Evolutionary conservation across 352 stramenopile species (phyloP).

Genomic region (Phytopythium ostracodes): DNA sequence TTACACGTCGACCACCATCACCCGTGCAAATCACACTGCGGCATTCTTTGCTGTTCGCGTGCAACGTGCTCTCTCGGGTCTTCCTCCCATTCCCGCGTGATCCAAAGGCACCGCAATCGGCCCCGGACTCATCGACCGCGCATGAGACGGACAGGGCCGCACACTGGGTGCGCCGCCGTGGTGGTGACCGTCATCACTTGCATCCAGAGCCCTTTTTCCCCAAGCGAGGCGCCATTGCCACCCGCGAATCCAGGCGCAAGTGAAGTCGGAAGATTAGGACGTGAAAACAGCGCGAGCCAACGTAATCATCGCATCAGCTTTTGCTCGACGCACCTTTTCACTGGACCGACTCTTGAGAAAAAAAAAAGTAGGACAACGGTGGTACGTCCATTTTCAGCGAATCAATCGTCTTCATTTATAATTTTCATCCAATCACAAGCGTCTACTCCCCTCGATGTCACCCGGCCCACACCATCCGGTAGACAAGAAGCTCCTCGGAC

Average conservation of each 20-base stretch:
- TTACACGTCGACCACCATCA: not conserved
- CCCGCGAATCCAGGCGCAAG: no score
- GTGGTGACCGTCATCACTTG: no score
- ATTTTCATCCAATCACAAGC: not conserved
- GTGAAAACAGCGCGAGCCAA: no score
- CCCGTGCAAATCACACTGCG: not conserved
- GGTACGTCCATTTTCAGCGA: not conserved
- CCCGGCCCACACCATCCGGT: not conserved
- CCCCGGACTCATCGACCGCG: not conserved
- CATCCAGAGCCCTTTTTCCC: no score
- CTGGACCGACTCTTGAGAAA: not conserved
- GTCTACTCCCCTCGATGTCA: not conserved
- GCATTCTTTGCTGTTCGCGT: not conserved
- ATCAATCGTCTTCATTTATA: not conserved
- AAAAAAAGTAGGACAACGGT: not conserved
- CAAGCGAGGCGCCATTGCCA: no score
- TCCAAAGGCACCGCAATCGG: not conserved
- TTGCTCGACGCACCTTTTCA: conserved; percentile 14
- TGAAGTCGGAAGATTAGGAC: no score
- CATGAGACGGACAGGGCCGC: no score
- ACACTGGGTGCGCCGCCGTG: no score
- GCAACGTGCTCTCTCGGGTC: not conserved
- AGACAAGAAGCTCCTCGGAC: not conserved
- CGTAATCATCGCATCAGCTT: no score
- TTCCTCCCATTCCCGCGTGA: not conserved